Percentiles rank a stretch among this genome's conserved stretches.
Evolutionary conservation across 2,329 filamentous ascomycete species (phyloP).

Genomic region (Penicillium corylophilum): DNA sequence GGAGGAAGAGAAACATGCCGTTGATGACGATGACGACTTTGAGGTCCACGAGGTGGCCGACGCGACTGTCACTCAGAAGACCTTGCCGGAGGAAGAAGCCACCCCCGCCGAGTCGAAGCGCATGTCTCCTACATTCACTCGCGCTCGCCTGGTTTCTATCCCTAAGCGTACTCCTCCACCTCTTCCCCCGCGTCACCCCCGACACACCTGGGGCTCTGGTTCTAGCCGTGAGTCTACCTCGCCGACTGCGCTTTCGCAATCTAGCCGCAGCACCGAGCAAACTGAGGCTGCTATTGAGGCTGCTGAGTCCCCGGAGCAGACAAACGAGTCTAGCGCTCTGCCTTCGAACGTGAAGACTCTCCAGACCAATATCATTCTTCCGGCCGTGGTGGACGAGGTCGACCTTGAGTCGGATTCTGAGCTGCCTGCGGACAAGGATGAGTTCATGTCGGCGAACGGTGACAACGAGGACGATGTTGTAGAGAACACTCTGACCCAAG

Average conservation of each 20-base stretch:
- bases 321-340: slow-evolving; percentile 9
- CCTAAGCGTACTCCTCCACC: slow-evolving; percentile 74
- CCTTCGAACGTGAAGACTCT: slow-evolving; percentile 13
- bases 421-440: slow-evolving; percentile 32
- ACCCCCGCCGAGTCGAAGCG: slow-evolving; percentile 52
- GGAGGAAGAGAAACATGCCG: slow-evolving; percentile 9
- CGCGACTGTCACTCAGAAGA: slow-evolving; percentile 53
- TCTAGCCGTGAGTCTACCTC: slow-evolving; percentile 26
- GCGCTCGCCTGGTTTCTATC: slow-evolving; percentile 80
- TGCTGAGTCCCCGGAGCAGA: slow-evolving; percentile 19
- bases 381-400: slow-evolving; percentile 27
- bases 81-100: slow-evolving; percentile 40
- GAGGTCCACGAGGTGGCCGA: slow-evolving; percentile 50
- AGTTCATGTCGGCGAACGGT: slow-evolving; percentile 43
- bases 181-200: slow-evolving; percentile 72
- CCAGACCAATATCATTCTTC: slow-evolving; percentile 18
- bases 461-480: slow-evolving; percentile 27
- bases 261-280: slow-evolving; percentile 25
- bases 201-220: slow-evolving; percentile 27
- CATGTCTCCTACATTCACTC: slow-evolving; percentile 67
- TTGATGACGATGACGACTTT: slow-evolving; percentile 29
- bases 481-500: background rate
- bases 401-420: slow-evolving; percentile 19
- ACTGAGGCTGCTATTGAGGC: slow-evolving; percentile 17
- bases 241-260: slow-evolving; percentile 24